A percentile compares a stretch with the other conserved stretches of the same genome.
phyloP scores from a whole-genome alignment of 2,329 filamentous ascomycete species.

The Rasamsonia emersonii region DNA sequence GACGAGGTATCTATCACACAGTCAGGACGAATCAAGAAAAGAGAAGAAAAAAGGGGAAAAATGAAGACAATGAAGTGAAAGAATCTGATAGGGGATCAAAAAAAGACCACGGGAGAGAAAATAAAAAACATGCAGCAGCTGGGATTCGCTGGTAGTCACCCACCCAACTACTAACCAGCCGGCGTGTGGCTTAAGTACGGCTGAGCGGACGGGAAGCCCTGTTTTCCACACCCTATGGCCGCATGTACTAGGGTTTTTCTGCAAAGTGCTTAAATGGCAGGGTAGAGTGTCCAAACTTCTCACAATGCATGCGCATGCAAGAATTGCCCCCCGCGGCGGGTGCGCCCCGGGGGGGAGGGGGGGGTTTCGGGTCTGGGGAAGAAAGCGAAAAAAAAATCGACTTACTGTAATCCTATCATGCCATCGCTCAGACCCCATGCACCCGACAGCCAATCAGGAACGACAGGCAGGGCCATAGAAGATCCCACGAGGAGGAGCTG shows the following conservation, averaged over 20 bases:
- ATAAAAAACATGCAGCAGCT: slow-evolving; percentile 36
- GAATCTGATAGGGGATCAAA: slow-evolving; percentile 3
- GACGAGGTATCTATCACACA: slow-evolving; percentile 64
- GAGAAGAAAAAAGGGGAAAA: slow-evolving; percentile 20
- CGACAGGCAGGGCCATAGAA: slow-evolving; percentile 70
- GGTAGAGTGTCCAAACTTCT: not conserved
- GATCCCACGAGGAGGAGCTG: slow-evolving; percentile 80
- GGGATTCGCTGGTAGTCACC: slow-evolving; percentile 42
- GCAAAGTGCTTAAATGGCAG: slow-evolving; percentile 12
- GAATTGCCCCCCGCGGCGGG: too few species aligned
- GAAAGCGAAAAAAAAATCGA: slow-evolving; percentile 9
- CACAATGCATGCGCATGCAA: too few species aligned
- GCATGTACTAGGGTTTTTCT: slow-evolving; percentile 21
- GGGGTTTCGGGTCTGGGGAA: too few species aligned
- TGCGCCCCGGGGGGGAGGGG: too few species aligned
- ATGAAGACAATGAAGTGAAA: not conserved
- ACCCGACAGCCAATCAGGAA: slow-evolving; percentile 49
- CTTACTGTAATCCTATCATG: slow-evolving; percentile 40
- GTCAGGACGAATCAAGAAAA: not conserved
- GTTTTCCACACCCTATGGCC: slow-evolving; percentile 41
- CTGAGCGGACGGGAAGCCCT: slow-evolving; percentile 43
- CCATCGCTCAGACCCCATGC: slow-evolving; percentile 55
- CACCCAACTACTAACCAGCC: slow-evolving; percentile 41
- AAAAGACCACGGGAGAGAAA: slow-evolving; percentile 3
- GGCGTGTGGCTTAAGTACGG: slow-evolving; percentile 41